Base-by-base conservation (phyloP, 495 filamentous ascomycete genomes). In the Haplographium delicatum region DNA sequence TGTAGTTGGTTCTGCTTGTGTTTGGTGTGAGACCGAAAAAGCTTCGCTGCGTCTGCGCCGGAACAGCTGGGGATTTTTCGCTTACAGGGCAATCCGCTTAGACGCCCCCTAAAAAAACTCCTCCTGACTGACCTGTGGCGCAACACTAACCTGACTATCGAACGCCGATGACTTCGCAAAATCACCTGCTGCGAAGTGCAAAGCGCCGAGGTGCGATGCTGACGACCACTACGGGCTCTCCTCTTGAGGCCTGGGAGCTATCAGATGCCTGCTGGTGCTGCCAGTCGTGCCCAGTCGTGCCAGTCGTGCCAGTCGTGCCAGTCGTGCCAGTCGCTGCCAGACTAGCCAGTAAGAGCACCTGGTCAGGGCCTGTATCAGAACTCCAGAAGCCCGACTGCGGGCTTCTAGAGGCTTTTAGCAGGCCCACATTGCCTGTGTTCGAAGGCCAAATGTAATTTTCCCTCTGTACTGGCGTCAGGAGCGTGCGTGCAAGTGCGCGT, bases 101-200 rank as follows among this genome's bases (percentile, higher is more conserved):
- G 15, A 16, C 22, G 25, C 15, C 25, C 40, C 49, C 40, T 25
- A 45, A 40, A 39, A 37, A n/a, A n/a, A 19, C 9, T 25, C 15
- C 13, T 34, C 20, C 19, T n/a, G n/a, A n/a, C n/a, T n/a, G n/a
- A n/a, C 38, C 51, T 44, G 53, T 56, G 47, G 53, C 53, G 44
- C 37, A 34, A 45, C 43, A 42, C 54, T 57, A 51, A 49, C 33
- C 2, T 22, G 39, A 57, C 54, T 52, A 57, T 57, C 49, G 49
- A 52, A 47, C 54, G 54, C 54, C 43, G 28, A 42, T 48, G 31
- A 38, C 15, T n/a, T 48, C 47, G 16, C 42, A 42, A 18, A 31
- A 44, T 7, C 35, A 4, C 16, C 13, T 4, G 4, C 16, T 19
- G 1, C 35, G 18, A 5, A 8, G n/a, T 25, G 10, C 28, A 34